Evolutionary conservation across 179 eudicot species (phyloP).

Genomic region (Camellia oleifera): DNA sequence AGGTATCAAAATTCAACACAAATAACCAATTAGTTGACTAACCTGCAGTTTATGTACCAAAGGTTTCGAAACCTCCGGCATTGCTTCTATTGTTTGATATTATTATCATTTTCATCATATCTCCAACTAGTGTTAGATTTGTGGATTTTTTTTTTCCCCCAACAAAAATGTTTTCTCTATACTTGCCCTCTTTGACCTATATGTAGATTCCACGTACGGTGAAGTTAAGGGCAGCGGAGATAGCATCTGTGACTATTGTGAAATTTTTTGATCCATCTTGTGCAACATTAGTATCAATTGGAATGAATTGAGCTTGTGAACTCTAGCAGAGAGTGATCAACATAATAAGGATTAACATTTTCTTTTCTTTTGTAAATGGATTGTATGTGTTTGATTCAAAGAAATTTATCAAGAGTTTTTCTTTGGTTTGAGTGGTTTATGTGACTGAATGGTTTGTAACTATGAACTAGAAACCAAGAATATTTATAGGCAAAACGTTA

Average conservation of each 20-base stretch:
- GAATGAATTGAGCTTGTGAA: neutral
- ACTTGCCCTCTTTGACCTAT: conserved; percentile 33
- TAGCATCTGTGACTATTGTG: conserved; percentile 30
- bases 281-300: neutral
- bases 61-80: conserved; percentile 22
- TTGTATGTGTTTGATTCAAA: no score
- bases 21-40: neutral
- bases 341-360: neutral
- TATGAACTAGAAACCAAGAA: no score
- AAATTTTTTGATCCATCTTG: conserved; percentile 24
- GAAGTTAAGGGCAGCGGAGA: conserved; percentile 27
- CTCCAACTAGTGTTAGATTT: conserved; percentile 38
- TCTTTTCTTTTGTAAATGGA: no score
- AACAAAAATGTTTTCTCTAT: conserved; percentile 41
- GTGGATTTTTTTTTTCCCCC: conserved; percentile 27
- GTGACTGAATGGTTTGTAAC: no score
- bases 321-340: neutral
- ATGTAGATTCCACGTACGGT: conserved; percentile 28
- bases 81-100: conserved; percentile 35
- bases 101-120: conserved; percentile 37
- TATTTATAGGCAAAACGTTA: no score
- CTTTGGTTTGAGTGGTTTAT: no score
- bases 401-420: no score
- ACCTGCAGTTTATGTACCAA: neutral
- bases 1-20: neutral